Evolutionary conservation across 257 asterid species (phyloP).

Genomic region (Rauvolfia tetraphylla): DNA sequence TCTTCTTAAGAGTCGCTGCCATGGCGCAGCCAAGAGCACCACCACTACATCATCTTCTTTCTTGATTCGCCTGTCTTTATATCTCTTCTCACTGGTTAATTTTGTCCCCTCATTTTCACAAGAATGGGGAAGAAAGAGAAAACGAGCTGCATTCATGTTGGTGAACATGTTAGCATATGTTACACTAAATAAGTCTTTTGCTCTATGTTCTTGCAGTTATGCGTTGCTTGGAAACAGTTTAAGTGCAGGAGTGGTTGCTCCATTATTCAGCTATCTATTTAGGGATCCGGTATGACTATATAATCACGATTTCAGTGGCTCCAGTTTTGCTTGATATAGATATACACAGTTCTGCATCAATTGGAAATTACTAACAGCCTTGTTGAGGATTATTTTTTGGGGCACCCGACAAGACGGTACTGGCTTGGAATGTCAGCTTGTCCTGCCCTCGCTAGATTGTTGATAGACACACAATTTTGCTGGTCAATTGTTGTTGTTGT

Average conservation of each 20-base stretch:
- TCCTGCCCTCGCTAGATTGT: background rate
- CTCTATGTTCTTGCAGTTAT: constrained; percentile 48
- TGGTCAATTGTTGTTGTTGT: background rate
- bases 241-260: constrained; percentile 83
- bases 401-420: background rate
- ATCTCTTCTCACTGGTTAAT: background rate
- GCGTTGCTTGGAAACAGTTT: constrained; percentile 88
- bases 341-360: background rate
- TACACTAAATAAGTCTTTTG: background rate
- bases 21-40: too few relatives aligned
- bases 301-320: background rate
- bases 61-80: background rate
- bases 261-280: constrained; percentile 54
- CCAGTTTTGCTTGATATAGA: background rate
- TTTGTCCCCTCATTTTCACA: background rate
- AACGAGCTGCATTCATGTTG: background rate
- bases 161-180: background rate
- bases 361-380: background rate
- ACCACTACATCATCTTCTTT: too few relatives aligned
- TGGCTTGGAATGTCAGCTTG: background rate
- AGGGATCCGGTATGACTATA: constrained; percentile 15
- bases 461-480: background rate
- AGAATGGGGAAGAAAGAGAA: too few relatives aligned
- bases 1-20: too few relatives aligned
- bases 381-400: background rate